Evolutionary conservation across 768 basidiomycete species (phyloP).

Genomic region (Roridomyces roridus): DNA sequence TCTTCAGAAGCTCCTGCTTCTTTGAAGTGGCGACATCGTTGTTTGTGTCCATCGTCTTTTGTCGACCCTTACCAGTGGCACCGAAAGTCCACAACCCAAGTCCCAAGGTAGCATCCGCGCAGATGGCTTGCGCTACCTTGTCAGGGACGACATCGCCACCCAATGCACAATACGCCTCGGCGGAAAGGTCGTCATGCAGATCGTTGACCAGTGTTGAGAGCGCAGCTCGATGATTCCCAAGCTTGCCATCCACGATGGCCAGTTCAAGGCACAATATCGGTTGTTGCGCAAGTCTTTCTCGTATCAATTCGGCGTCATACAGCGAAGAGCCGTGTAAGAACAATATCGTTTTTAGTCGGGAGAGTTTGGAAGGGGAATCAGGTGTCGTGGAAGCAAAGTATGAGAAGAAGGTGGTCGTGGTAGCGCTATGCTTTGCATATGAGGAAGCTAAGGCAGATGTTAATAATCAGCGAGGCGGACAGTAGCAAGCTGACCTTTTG

Average conservation of each 20-base stretch:
- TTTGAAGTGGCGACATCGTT: slow-evolving; percentile 53
- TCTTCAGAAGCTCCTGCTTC: slow-evolving; percentile 62
- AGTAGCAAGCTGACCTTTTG: slow-evolving; percentile 57
- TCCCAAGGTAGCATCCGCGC: slow-evolving; percentile 53
- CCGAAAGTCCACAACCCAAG: slow-evolving; percentile 61
- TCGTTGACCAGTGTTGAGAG: slow-evolving; percentile 71
- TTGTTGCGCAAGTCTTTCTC: slow-evolving; percentile 50
- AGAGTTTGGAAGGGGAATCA: slow-evolving; percentile 73
- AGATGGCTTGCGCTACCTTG: slow-evolving; percentile 58
- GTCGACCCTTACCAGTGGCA: slow-evolving; percentile 37
- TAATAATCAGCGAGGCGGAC: slow-evolving; percentile 4
- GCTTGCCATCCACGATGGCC: slow-evolving; percentile 79
- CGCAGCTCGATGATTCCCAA: slow-evolving; percentile 61
- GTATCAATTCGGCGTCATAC: slow-evolving; percentile 62
- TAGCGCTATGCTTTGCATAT: slow-evolving; percentile 48
- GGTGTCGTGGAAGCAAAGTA: slow-evolving; percentile 88
- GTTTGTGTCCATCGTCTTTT: slow-evolving; percentile 38
- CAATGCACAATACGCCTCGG: slow-evolving; percentile 86
- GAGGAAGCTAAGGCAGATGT: slow-evolving; percentile 48
- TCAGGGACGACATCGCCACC: slow-evolving; percentile 76
- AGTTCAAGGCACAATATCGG: slow-evolving; percentile 68
- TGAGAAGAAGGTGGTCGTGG: slow-evolving; percentile 58
- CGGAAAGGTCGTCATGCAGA: slow-evolving; percentile 75
- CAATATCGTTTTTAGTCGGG: slow-evolving; percentile 76
- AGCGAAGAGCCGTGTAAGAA: slow-evolving; percentile 79